Conservation (phyloP, 2,329 filamentous ascomycete genomes). For the Diaporthe aspalathi region DNA sequence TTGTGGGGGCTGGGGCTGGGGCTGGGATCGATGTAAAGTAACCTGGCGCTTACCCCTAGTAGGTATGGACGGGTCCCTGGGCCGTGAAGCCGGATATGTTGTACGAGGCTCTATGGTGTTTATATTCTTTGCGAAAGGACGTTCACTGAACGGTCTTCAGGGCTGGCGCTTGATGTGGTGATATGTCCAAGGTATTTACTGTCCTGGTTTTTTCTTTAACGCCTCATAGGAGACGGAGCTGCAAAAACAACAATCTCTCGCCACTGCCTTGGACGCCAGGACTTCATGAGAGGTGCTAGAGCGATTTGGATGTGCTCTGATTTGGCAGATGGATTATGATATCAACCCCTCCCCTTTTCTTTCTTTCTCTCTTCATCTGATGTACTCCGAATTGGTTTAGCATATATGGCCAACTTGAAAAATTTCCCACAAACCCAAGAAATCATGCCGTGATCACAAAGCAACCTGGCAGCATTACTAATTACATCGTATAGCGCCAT, state of each 20-base stretch:
- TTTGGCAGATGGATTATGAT: background rate
- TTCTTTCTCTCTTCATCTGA: background rate
- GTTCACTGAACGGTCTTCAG: no score
- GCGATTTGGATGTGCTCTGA: background rate
- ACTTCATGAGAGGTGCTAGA: background rate
- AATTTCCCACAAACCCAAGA: background rate
- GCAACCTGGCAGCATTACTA: no score
- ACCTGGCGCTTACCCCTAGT: no score
- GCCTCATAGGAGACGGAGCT: background rate
- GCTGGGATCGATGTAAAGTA: background rate
- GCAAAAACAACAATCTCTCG: background rate
- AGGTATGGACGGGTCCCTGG: no score
- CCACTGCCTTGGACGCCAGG: no score
- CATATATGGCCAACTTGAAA: background rate
- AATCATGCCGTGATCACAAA: no score
- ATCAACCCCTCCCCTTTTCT: background rate
- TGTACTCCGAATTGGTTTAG: background rate
- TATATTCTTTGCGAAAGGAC: background rate
- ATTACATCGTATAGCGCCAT: no score
- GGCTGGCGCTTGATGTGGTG: background rate
- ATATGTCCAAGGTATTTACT: no score
- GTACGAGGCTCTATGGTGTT: background rate
- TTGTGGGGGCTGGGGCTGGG: constrained; percentile 31
- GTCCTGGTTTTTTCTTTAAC: no score
- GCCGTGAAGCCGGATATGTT: no score